Percentiles rank a stretch among this genome's conserved stretches.
Evolutionary conservation across 108 stramenopile species (phyloP).

Genomic region (Nannochloropsis salina): DNA sequence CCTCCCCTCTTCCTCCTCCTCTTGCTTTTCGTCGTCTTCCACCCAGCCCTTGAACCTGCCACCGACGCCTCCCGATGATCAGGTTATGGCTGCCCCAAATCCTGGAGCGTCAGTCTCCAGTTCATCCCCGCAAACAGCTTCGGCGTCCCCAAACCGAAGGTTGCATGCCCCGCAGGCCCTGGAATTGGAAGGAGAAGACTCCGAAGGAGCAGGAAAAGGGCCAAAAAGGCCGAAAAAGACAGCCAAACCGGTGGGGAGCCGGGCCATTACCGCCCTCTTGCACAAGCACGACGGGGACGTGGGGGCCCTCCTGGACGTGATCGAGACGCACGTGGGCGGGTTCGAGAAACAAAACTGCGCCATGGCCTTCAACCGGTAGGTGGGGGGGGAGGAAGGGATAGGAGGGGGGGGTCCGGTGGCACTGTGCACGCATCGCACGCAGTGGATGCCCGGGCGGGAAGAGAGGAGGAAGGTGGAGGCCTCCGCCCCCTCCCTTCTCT

Average conservation of each 20-base stretch:
- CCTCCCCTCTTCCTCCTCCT: conserved; percentile 13
- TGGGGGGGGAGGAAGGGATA: not conserved
- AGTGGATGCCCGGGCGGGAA: not conserved
- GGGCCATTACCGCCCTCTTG: not conserved
- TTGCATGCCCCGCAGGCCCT: too few relatives aligned
- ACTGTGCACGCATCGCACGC: not conserved
- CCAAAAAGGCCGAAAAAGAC: too few relatives aligned
- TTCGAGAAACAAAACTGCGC: not conserved
- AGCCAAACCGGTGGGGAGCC: not conserved
- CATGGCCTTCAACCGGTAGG: conserved; percentile 14
- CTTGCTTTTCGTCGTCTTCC: not conserved
- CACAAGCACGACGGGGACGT: not conserved
- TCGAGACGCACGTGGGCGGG: not conserved
- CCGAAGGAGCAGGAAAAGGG: too few relatives aligned
- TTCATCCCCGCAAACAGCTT: too few relatives aligned
- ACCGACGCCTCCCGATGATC: too few relatives aligned
- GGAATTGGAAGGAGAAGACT: too few relatives aligned
- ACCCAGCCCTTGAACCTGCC: too few relatives aligned
- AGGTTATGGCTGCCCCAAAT: too few relatives aligned
- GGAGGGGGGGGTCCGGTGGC: not conserved
- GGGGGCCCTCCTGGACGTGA: not conserved
- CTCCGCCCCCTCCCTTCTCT: too few relatives aligned
- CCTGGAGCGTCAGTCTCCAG: too few relatives aligned
- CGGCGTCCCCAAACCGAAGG: too few relatives aligned
- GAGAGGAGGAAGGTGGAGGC: too few relatives aligned